A percentile compares a stretch with the other conserved stretches of the same genome.
Conservation (phyloP, 1,284 basidiomycete genomes). For the Porodaedalea pini region DNA sequence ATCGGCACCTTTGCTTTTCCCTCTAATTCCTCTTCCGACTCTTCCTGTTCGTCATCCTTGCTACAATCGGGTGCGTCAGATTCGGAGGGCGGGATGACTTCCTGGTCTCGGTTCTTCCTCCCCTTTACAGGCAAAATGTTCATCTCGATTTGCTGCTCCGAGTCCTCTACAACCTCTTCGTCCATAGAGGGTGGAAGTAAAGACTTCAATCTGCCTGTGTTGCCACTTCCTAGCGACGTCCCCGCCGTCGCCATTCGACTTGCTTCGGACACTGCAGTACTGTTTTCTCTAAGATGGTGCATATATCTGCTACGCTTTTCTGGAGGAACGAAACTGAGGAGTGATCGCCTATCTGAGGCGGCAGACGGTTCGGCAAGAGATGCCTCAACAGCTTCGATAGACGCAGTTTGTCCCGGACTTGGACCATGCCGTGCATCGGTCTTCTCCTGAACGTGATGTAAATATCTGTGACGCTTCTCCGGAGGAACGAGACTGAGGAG, state of each 20-base stretch:
- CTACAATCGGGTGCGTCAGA: slow-evolving; percentile 18
- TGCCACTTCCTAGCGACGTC: not conserved
- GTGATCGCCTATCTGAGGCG: not conserved
- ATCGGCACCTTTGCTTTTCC: slow-evolving; percentile 22
- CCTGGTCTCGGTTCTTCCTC: slow-evolving; percentile 23
- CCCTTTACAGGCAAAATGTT: slow-evolving; percentile 14
- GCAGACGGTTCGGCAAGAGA: not conserved
- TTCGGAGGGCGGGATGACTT: slow-evolving; percentile 21
- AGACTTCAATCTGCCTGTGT: not conserved
- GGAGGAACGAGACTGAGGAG: slow-evolving; percentile 10
- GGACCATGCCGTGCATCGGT: not conserved
- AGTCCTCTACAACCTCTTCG: slow-evolving; percentile 29
- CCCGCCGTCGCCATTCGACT: slow-evolving; percentile 10
- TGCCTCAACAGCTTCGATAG: not conserved
- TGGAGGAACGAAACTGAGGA: slow-evolving; percentile 11
- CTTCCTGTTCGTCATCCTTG: slow-evolving; percentile 23
- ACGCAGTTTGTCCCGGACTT: not conserved
- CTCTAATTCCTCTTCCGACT: slow-evolving; percentile 15
- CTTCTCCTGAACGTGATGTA: slow-evolving; percentile 1
- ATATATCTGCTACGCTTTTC: slow-evolving; percentile 18
- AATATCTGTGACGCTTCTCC: slow-evolving; percentile 17
- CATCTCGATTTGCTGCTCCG: slow-evolving; percentile 24
- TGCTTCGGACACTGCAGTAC: not conserved
- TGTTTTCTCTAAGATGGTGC: slow-evolving; percentile 1
- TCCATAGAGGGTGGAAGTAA: not conserved